phyloP scores from a whole-genome alignment of 768 basidiomycete species.

The Kwoniella pini region DNA sequence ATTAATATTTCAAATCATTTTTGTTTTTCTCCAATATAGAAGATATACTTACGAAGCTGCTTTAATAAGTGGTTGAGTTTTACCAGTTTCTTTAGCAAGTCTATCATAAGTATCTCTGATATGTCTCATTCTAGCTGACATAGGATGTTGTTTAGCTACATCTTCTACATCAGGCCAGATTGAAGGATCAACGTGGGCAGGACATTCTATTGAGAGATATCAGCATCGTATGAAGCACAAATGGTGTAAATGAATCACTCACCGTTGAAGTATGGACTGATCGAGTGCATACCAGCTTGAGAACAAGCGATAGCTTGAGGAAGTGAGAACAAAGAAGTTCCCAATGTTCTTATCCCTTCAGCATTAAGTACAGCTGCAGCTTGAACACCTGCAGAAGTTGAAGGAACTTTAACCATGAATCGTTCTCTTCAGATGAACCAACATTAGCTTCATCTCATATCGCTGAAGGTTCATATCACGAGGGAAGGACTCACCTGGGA shows the following conservation, averaged over 20 bases:
- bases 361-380: slow-evolving; percentile 59
- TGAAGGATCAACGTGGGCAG: slow-evolving; percentile 36
- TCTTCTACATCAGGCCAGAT: slow-evolving; percentile 45
- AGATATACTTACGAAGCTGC: slow-evolving; percentile 39
- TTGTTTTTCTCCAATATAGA: too few species aligned
- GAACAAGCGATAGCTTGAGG: slow-evolving; percentile 63
- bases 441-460: background rate
- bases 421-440: slow-evolving; percentile 47
- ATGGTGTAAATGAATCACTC: slow-evolving; percentile 1
- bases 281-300: slow-evolving; percentile 61
- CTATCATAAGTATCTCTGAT: slow-evolving; percentile 32
- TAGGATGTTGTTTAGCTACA: slow-evolving; percentile 40
- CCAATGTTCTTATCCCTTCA: slow-evolving; percentile 62
- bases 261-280: slow-evolving; percentile 63
- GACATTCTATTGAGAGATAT: slow-evolving; percentile 36
- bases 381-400: slow-evolving; percentile 61
- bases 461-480: background rate
- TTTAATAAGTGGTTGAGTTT: slow-evolving; percentile 42
- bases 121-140: slow-evolving; percentile 31
- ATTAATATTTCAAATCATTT: too few species aligned
- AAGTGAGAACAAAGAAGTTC: slow-evolving; percentile 62
- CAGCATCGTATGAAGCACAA: background rate
- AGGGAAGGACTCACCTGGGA: slow-evolving; percentile 41
- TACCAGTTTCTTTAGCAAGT: slow-evolving; percentile 35
- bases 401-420: slow-evolving; percentile 65